Evolutionary conservation across 179 eudicot genomes (phyloP).

Genomic region (Heliamphora pulchella): DNA sequence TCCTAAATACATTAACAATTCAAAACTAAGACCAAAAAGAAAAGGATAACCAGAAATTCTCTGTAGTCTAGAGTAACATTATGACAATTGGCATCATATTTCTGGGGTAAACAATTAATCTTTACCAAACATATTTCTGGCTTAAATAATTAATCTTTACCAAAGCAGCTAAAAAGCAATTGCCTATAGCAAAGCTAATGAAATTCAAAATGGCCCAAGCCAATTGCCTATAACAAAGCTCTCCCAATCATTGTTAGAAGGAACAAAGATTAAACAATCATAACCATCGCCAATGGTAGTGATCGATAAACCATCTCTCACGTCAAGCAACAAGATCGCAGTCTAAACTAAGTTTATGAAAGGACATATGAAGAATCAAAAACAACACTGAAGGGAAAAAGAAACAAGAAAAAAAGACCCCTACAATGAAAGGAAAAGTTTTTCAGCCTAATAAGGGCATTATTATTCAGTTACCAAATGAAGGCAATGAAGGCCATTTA

Average conservation of each 20-base stretch:
- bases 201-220: not conserved
- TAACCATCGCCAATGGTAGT: not conserved
- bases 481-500: not conserved
- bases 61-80: too few relatives aligned
- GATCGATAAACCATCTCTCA: not conserved
- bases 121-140: not conserved
- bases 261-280: not conserved
- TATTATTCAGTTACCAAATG: not conserved
- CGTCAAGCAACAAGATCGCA: not conserved
- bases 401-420: not conserved
- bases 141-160: not conserved
- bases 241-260: not conserved
- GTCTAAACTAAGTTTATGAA: not conserved
- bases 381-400: not conserved
- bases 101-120: not conserved
- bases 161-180: not conserved
- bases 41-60: not conserved
- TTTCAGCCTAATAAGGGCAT: not conserved
- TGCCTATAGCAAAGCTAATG: not conserved
- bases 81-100: too few relatives aligned
- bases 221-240: not conserved
- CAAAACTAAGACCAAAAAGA: not conserved
- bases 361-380: not conserved
- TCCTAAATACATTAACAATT: not conserved
- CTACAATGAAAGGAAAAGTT: not conserved